Conservation (phyloP, 1,284 basidiomycete species). For the Pseudozyma tsukubaensis region DNA sequence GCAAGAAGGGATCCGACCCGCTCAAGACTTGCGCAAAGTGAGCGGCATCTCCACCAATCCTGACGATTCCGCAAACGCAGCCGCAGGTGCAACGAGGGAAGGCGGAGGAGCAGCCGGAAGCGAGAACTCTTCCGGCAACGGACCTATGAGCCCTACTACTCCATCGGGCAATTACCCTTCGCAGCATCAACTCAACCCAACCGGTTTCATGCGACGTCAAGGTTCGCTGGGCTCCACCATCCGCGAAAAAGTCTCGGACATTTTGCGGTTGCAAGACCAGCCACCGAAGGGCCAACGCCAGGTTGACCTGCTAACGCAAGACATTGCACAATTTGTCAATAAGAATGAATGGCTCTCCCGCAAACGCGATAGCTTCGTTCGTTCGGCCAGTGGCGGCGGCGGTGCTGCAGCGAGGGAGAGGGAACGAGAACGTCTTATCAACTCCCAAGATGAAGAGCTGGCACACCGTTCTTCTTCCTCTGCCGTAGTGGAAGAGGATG, state of each 20-base stretch:
- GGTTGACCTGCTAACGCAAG: slow-evolving; percentile 52
- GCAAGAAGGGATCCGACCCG: slow-evolving; percentile 40
- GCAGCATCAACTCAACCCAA: slow-evolving; percentile 11
- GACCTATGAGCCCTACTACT: slow-evolving; percentile 22
- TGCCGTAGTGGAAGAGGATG: slow-evolving; percentile 1
- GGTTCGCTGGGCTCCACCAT: slow-evolving; percentile 40
- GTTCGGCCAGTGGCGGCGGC: slow-evolving; percentile 11
- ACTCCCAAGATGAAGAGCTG: not conserved
- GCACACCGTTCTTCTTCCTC: not conserved
- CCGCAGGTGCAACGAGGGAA: slow-evolving; percentile 3
- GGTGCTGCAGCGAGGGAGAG: not conserved
- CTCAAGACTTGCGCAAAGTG: slow-evolving; percentile 32
- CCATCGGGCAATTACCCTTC: slow-evolving; percentile 29
- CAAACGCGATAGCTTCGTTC: slow-evolving; percentile 35
- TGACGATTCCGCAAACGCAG: slow-evolving; percentile 3
- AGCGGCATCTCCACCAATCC: slow-evolving; percentile 1
- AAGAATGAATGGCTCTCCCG: slow-evolving; percentile 56
- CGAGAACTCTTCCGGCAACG: slow-evolving; percentile 25
- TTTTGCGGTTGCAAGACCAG: slow-evolving; percentile 44
- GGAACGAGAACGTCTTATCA: slow-evolving; percentile 23
- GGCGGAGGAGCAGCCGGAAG: slow-evolving; percentile 1
- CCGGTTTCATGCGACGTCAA: slow-evolving; percentile 36
- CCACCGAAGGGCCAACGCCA: slow-evolving; percentile 50
- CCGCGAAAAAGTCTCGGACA: slow-evolving; percentile 49
- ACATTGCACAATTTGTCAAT: slow-evolving; percentile 48